These are phyloP conservation scores for Candolleomyces efflorescens DNA, from an alignment of 768 basidiomycete genomes.

Conservation along the genomic window DNA sequence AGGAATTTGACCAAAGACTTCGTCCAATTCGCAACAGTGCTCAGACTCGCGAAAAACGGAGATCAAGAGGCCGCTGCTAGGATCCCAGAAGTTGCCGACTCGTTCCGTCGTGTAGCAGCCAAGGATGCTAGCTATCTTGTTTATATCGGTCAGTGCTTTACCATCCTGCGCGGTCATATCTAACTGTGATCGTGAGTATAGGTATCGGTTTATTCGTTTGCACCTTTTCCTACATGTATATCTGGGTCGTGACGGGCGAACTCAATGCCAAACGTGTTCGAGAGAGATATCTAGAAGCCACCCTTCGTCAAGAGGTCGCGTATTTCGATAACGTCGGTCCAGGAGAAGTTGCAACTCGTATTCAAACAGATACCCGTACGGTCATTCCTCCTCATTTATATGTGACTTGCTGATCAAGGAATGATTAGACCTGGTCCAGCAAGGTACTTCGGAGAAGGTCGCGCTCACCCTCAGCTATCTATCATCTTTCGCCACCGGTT, in stretches of 20 bases:
- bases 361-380: conserved; percentile 73
- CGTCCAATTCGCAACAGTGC: conserved; percentile 40
- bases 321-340: conserved; percentile 88
- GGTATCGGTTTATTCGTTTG: conserved; percentile 60
- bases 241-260: conserved; percentile 66
- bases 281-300: conserved; percentile 64
- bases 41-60: conserved; percentile 13
- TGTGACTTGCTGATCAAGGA: neutral
- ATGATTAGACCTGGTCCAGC: conserved; percentile 62
- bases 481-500: conserved; percentile 65
- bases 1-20: conserved; percentile 64
- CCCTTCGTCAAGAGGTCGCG: conserved; percentile 73
- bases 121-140: conserved; percentile 52
- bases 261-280: conserved; percentile 68
- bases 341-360: conserved; percentile 84
- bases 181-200: too few species aligned
- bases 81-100: conserved; percentile 23
- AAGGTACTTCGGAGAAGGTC: conserved; percentile 80
- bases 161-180: conserved; percentile 30
- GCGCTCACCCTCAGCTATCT: conserved; percentile 51
- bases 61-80: conserved; percentile 22
- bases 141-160: conserved; percentile 41
- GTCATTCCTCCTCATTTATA: conserved; percentile 5
- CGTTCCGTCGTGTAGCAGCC: conserved; percentile 44
- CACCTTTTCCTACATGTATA: conserved; percentile 58